A percentile compares a stretch with the other conserved stretches of the same genome.
These are phyloP conservation scores for Entonaema liquescens DNA, from an alignment of 495 filamentous ascomycete species.

Conservation along the genomic window DNA sequence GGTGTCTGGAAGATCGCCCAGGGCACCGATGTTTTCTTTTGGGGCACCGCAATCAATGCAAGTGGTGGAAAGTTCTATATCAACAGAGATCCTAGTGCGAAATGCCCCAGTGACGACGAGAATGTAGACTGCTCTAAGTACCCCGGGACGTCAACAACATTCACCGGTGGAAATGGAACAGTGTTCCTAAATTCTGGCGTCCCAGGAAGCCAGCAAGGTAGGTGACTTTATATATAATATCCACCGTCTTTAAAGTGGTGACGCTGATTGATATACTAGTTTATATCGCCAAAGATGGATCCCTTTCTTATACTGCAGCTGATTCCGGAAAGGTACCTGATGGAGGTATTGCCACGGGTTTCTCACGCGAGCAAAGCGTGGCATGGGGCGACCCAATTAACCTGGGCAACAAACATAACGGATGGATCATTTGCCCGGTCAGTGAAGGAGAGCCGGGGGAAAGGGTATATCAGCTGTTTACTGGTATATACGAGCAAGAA, in stretches of 20 bases:
- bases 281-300: constrained; percentile 29
- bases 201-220: constrained; percentile 41
- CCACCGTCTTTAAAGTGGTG: not conserved
- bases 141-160: constrained; percentile 26
- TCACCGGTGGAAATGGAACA: constrained; percentile 29
- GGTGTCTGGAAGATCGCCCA: constrained; percentile 28
- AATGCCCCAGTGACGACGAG: constrained; percentile 27
- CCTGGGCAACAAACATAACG: too few relatives aligned
- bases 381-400: constrained; percentile 21
- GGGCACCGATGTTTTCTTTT: constrained; percentile 26
- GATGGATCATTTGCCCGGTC: constrained; percentile 33
- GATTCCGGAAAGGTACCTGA: constrained; percentile 30
- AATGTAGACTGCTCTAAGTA: constrained; percentile 31
- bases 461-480: constrained; percentile 28
- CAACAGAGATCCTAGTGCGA: constrained; percentile 20
- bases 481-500: not conserved
- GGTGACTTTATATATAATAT: too few relatives aligned
- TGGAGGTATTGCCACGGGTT: constrained; percentile 24
- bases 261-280: constrained; percentile 4
- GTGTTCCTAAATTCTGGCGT: constrained; percentile 28
- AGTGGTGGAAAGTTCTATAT: constrained; percentile 38
- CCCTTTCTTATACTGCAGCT: constrained; percentile 34
- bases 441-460: constrained; percentile 21
- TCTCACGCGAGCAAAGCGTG: constrained; percentile 15
- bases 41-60: constrained; percentile 27